These are phyloP conservation scores for Bombardia bombarda DNA, from an alignment of 495 filamentous ascomycete genomes.

Conservation along the genomic window DNA sequence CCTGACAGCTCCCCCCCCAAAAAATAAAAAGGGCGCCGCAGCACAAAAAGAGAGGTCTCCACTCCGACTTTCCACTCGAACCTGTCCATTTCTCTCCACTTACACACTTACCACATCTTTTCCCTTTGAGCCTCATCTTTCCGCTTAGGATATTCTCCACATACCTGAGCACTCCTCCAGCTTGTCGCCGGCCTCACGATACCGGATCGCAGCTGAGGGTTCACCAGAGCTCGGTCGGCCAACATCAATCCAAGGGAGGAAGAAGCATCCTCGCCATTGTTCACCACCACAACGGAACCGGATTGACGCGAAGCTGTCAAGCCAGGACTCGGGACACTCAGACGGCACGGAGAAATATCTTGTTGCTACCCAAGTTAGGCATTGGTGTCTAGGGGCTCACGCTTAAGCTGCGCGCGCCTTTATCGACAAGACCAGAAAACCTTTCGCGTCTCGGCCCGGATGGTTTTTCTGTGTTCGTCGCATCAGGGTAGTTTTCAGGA, in stretches of 20 bases:
- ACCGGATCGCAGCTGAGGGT: slow-evolving; percentile 1
- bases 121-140: slow-evolving; percentile 28
- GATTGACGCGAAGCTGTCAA: no score
- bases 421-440: slow-evolving; percentile 11
- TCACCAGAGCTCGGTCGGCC: slow-evolving; percentile 1
- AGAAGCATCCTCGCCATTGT: background rate
- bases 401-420: slow-evolving; percentile 5
- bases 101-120: slow-evolving; percentile 17
- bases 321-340: no score
- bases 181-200: slow-evolving; percentile 9
- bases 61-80: slow-evolving; percentile 27
- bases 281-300: no score
- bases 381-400: slow-evolving; percentile 4
- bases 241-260: background rate
- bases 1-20: slow-evolving; percentile 18
- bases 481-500: slow-evolving; percentile 20
- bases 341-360: no score
- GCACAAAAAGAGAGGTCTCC: slow-evolving; percentile 23
- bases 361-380: slow-evolving; percentile 14
- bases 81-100: slow-evolving; percentile 31
- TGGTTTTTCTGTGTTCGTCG: slow-evolving; percentile 21
- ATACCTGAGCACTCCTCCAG: slow-evolving; percentile 8
- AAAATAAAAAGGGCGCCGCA: slow-evolving; percentile 21
- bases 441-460: slow-evolving; percentile 23
- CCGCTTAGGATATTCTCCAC: slow-evolving; percentile 25